Conservation (phyloP, 2,329 filamentous ascomycete species). For the Phaeosphaeriaceae sp. region DNA sequence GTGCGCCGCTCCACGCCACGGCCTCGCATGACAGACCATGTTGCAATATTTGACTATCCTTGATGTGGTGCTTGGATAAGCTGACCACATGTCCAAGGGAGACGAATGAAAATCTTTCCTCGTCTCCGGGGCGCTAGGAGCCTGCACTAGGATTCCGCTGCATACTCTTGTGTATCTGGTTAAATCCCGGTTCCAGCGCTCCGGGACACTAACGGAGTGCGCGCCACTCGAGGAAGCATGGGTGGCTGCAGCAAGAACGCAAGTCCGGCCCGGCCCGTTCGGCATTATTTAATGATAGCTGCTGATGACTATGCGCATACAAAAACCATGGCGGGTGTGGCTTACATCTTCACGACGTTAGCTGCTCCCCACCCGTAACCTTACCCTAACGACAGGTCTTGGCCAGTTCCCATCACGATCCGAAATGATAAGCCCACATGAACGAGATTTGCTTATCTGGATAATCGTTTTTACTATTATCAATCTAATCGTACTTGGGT, state of each 20-base stretch:
- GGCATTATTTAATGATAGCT: not conserved
- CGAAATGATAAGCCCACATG: not conserved
- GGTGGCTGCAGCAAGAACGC: not conserved
- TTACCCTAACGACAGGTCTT: too few species aligned
- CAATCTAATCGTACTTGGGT: not conserved
- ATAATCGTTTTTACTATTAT: not conserved
- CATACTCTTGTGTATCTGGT: not conserved
- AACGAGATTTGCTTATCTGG: not conserved
- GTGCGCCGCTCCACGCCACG: too few species aligned
- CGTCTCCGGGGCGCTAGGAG: slow-evolving; percentile 26
- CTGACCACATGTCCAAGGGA: slow-evolving; percentile 9
- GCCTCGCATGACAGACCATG: too few species aligned
- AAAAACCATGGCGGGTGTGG: not conserved
- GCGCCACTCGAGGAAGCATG: too few species aligned
- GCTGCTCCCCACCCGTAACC: too few species aligned
- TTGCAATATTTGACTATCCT: too few species aligned
- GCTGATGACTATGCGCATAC: not conserved
- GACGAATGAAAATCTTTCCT: slow-evolving; percentile 19
- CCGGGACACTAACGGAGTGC: too few species aligned
- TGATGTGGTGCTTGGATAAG: too few species aligned
- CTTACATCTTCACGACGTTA: too few species aligned
- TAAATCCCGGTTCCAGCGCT: too few species aligned
- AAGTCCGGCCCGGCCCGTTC: not conserved
- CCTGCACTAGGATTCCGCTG: slow-evolving; percentile 9
- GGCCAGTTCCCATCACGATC: not conserved